A percentile compares a stretch with the other conserved stretches of the same genome.
These are phyloP conservation scores for Carex cristatella DNA, from an alignment of 176 grass and related monocot species.

Conservation along the genomic window DNA sequence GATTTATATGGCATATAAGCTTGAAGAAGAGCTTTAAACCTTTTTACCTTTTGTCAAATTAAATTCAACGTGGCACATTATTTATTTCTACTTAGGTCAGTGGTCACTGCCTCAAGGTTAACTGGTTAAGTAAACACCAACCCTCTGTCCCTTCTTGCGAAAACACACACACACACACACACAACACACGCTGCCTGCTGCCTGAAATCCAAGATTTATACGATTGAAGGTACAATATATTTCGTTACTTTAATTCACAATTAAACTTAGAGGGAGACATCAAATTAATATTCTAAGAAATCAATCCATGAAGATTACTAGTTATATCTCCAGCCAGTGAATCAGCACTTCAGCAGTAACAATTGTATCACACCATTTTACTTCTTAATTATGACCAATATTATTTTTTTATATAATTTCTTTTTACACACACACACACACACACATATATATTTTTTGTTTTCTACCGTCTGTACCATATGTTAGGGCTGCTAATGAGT, in stretches of 20 bases:
- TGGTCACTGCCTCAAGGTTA: not conserved
- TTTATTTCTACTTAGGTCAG: conserved; percentile 1
- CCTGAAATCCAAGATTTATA: not conserved
- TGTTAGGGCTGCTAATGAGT: no score
- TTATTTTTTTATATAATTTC: no score
- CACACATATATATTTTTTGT: no score
- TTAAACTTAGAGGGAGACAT: not conserved
- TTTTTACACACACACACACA: no score
- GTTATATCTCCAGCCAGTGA: no score
- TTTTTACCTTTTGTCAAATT: not conserved
- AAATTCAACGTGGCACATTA: not conserved
- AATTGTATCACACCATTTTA: no score
- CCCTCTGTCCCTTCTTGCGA: not conserved
- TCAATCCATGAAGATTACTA: not conserved
- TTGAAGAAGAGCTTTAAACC: not conserved
- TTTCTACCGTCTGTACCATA: no score
- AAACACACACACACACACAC: no score
- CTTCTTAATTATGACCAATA: no score
- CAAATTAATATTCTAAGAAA: not conserved
- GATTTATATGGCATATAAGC: not conserved
- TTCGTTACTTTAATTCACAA: not conserved
- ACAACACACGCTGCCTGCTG: not conserved
- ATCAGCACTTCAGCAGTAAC: no score
- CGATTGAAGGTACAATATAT: not conserved
- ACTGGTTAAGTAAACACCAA: not conserved